Conservation (phyloP, 768 basidiomycete genomes). For the Rhizopogon rudus region DNA sequence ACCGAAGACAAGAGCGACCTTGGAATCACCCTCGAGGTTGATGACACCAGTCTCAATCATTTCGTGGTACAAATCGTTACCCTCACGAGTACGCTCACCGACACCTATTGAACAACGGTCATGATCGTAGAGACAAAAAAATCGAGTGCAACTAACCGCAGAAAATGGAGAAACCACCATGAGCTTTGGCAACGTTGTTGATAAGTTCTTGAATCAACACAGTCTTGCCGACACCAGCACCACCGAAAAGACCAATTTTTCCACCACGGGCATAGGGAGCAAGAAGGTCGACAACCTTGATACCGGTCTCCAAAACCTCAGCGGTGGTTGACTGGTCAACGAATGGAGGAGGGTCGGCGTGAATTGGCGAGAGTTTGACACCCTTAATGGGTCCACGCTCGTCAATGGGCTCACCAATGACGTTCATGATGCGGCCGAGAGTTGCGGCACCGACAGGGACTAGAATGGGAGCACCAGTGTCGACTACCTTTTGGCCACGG, state of each 20-base stretch:
- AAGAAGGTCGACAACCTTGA: slow-evolving; percentile 99
- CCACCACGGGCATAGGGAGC: slow-evolving; percentile 99
- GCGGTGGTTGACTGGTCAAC: slow-evolving; percentile 99
- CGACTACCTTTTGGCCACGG: slow-evolving; percentile 94
- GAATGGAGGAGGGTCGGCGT: slow-evolving; percentile 95
- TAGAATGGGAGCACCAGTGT: slow-evolving; percentile 94
- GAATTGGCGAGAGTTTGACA: slow-evolving; percentile 88
- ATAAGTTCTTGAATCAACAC: slow-evolving; percentile 99
- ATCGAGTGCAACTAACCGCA: slow-evolving; percentile 53
- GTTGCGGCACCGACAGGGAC: slow-evolving; percentile 94
- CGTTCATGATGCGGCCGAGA: slow-evolving; percentile 99
- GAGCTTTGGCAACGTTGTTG: slow-evolving; percentile 99
- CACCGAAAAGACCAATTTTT: slow-evolving; percentile 99
- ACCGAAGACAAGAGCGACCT: slow-evolving; percentile 99
- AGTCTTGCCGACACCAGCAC: slow-evolving; percentile 99
- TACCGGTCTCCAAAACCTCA: slow-evolving; percentile 98
- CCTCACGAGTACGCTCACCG: slow-evolving; percentile 99
- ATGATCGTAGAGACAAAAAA: neutral
- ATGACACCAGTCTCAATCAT: slow-evolving; percentile 99
- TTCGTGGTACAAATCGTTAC: slow-evolving; percentile 98
- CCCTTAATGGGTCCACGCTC: slow-evolving; percentile 99
- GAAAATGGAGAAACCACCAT: slow-evolving; percentile 99
- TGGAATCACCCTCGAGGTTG: slow-evolving; percentile 99
- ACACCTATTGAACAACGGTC: slow-evolving; percentile 58
- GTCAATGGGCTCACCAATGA: slow-evolving; percentile 99